Conservation (phyloP, 306 rosid genomes). For the Crotalaria pallida region DNA sequence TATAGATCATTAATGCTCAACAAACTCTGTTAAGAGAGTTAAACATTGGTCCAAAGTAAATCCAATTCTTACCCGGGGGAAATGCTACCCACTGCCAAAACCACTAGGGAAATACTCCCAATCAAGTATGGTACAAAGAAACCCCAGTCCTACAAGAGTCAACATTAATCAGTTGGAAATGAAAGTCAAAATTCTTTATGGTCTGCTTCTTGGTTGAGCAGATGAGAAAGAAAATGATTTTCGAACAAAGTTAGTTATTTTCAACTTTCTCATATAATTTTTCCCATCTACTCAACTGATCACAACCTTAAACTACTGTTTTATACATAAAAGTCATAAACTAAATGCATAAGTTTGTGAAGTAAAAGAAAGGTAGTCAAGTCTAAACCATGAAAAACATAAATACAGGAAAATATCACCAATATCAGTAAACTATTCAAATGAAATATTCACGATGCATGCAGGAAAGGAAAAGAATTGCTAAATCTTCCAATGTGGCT, state of each 20-base stretch:
- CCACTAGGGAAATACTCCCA: conserved; percentile 84
- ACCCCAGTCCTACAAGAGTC: conserved; percentile 77
- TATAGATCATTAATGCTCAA: conserved; percentile 11
- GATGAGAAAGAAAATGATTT: not conserved
- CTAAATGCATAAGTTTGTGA: not conserved
- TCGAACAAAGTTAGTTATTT: not conserved
- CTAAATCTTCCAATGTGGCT: not conserved
- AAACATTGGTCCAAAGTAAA: not conserved
- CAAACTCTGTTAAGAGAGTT: conserved; percentile 10
- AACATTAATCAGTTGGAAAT: conserved; percentile 24
- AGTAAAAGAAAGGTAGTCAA: not conserved
- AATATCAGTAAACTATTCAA: not conserved
- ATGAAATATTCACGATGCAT: not conserved
- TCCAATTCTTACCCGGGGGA: conserved; percentile 71
- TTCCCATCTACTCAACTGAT: not conserved
- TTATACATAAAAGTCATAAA: not conserved
- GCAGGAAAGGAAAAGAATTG: not conserved
- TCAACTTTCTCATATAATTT: not conserved
- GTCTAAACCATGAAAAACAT: not conserved
- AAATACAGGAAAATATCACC: not conserved
- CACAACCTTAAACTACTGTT: not conserved
- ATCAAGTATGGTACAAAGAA: conserved; percentile 87
- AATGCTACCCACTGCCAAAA: conserved; percentile 88
- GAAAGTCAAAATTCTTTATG: conserved; percentile 7
- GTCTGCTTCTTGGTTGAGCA: not conserved